These are phyloP conservation scores for Fusarium pseudocircinatum DNA, from an alignment of 2,329 filamentous ascomycete genomes.

Conservation along the genomic window DNA sequence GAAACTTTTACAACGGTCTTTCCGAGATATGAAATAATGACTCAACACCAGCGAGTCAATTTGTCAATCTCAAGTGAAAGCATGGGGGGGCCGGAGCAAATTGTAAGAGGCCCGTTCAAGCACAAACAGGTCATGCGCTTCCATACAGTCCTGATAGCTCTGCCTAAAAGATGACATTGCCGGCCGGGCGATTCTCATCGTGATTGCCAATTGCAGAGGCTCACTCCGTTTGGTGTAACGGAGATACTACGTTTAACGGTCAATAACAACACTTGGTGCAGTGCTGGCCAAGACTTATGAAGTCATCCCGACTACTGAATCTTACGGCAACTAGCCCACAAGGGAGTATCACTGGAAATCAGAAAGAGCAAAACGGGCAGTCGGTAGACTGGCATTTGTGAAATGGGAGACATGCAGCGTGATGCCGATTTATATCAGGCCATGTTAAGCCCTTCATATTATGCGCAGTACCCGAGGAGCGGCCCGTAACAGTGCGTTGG, in stretches of 20 bases:
- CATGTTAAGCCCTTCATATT: background rate
- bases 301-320: background rate
- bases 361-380: background rate
- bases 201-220: slow-evolving; percentile 18
- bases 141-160: background rate
- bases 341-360: background rate
- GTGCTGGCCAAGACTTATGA: background rate
- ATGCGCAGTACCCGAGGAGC: background rate
- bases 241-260: slow-evolving; percentile 23
- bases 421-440: background rate
- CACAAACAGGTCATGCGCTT: slow-evolving; percentile 2
- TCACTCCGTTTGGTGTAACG: slow-evolving; percentile 12
- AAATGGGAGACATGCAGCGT: background rate
- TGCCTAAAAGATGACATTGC: slow-evolving; percentile 11
- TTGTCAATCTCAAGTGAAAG: background rate
- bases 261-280: slow-evolving; percentile 3
- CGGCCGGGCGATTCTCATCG: background rate
- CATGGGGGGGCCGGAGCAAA: background rate
- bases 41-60: background rate
- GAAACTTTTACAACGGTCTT: background rate
- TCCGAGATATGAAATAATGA: slow-evolving; percentile 3
- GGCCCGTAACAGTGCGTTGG: background rate
- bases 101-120: slow-evolving; percentile 1
- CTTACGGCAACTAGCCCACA: background rate
- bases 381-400: background rate